Conservation (phyloP, 768 basidiomycete genomes). For the Filobasidium wieringae region DNA sequence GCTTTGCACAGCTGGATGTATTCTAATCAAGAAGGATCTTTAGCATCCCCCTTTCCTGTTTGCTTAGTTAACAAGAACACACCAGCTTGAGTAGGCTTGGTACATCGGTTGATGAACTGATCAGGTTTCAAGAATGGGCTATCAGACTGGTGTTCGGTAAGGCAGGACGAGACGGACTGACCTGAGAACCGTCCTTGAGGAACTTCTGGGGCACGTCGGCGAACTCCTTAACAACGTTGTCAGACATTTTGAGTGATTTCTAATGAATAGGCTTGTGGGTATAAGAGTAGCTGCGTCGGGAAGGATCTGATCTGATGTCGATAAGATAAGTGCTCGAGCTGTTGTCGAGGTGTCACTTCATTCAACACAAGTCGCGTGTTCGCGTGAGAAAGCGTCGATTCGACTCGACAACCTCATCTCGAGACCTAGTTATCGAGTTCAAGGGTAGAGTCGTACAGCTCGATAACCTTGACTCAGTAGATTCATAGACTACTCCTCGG, state of each 20-base stretch:
- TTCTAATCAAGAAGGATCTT: constrained; percentile 57
- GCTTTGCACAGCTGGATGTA: constrained; percentile 90
- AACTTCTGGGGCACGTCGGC: constrained; percentile 85
- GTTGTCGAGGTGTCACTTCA: neutral
- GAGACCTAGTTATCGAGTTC: no score
- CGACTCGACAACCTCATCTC: neutral
- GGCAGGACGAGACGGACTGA: constrained; percentile 35
- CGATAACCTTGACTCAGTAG: no score
- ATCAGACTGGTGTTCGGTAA: neutral
- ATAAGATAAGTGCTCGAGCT: neutral
- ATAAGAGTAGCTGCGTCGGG: neutral
- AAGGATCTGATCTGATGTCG: neutral
- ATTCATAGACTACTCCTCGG: no score
- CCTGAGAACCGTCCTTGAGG: constrained; percentile 84
- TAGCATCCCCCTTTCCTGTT: no score
- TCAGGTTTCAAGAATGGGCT: neutral
- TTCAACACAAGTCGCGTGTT: neutral
- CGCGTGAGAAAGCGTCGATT: neutral
- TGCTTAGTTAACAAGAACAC: neutral
- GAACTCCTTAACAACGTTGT: constrained; percentile 64
- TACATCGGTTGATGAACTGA: constrained; percentile 93
- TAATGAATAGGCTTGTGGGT: no score
- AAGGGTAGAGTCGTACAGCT: no score
- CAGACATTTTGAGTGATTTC: constrained; percentile 7
- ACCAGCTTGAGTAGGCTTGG: constrained; percentile 95